phyloP scores from a whole-genome alignment of 306 rosid species.

The Trifolium repens region DNA sequence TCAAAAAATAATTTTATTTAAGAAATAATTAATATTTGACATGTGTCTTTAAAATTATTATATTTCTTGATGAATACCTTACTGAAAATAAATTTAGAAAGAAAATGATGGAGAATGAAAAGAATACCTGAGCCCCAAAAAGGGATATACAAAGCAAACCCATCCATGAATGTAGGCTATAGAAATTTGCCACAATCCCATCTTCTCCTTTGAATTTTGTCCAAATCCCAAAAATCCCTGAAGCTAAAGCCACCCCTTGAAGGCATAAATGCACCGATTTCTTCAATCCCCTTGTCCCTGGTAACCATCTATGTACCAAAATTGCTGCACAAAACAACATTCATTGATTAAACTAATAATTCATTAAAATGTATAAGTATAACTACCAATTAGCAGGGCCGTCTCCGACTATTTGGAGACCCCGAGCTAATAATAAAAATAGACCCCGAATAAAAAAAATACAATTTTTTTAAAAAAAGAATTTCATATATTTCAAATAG shows the following conservation, averaged over 20 bases:
- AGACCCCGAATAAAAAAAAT: too few relatives aligned
- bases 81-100: too few relatives aligned
- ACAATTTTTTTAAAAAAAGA: too few relatives aligned
- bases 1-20: too few relatives aligned
- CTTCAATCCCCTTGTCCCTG: conserved; percentile 76
- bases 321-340: conserved; percentile 58
- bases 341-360: not conserved
- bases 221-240: conserved; percentile 85
- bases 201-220: conserved; percentile 67
- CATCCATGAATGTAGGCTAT: conserved; percentile 95
- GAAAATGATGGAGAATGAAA: not conserved
- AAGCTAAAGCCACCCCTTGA: conserved; percentile 84
- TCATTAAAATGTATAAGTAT: not conserved
- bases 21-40: too few relatives aligned
- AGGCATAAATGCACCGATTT: conserved; percentile 82
- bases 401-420: too few relatives aligned
- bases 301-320: conserved; percentile 83
- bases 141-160: conserved; percentile 72
- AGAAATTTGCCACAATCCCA: conserved; percentile 85
- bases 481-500: too few relatives aligned
- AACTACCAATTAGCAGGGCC: not conserved
- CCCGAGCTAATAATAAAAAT: too few relatives aligned
- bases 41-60: too few relatives aligned
- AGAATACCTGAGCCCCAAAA: conserved; percentile 80
- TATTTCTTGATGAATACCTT: too few relatives aligned